phyloP scores from a whole-genome alignment of 306 rosid species.

The Prinsepia uniflora region DNA sequence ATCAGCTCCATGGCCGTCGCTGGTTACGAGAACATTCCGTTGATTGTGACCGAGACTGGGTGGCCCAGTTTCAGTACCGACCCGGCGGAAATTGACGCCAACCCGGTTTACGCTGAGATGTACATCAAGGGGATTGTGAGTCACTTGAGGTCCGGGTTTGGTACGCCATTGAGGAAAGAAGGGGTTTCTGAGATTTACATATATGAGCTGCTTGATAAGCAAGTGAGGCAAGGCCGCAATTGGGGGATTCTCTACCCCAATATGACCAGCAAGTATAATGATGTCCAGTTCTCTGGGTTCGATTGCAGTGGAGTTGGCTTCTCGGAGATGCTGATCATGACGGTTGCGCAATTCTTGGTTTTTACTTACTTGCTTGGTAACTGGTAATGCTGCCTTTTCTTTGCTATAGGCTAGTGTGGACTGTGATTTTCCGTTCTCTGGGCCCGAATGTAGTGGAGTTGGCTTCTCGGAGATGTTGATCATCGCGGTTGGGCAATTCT shows the following conservation, averaged over 20 bases:
- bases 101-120: slow-evolving; percentile 59
- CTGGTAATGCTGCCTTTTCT: neutral
- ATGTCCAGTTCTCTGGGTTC: slow-evolving; percentile 50
- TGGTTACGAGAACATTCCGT: slow-evolving; percentile 53
- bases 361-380: slow-evolving; percentile 22
- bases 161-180: slow-evolving; percentile 67
- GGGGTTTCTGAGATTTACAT: slow-evolving; percentile 55
- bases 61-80: slow-evolving; percentile 65
- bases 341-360: slow-evolving; percentile 11
- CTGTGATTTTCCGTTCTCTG: slow-evolving; percentile 49
- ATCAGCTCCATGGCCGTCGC: slow-evolving; percentile 56
- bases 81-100: slow-evolving; percentile 55
- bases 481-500: slow-evolving; percentile 13
- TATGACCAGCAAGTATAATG: slow-evolving; percentile 51
- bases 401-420: neutral
- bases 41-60: slow-evolving; percentile 76
- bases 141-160: slow-evolving; percentile 57
- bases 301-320: neutral
- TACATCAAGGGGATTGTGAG: slow-evolving; percentile 58
- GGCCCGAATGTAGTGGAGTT: neutral
- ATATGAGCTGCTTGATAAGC: slow-evolving; percentile 67
- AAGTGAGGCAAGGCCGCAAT: slow-evolving; percentile 25
- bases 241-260: slow-evolving; percentile 82
- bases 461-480: neutral
- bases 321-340: slow-evolving; percentile 3